Evolutionary conservation across 352 stramenopile genomes (phyloP).

Genomic region (Globisporangium radiosum): DNA sequence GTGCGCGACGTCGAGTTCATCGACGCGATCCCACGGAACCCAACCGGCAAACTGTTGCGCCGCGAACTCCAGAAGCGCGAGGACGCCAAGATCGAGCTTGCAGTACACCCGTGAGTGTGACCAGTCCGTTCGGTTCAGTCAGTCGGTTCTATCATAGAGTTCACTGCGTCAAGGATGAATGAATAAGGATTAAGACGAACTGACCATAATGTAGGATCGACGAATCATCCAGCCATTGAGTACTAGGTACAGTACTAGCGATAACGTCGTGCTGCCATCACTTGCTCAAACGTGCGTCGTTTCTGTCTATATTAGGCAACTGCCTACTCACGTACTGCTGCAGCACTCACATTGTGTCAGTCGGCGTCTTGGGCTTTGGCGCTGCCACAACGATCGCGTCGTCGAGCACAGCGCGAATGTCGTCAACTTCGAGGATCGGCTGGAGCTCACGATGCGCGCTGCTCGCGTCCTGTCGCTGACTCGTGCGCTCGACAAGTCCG

Average conservation of each 20-base stretch:
- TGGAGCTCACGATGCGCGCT: constrained; percentile 21
- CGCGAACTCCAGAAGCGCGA: constrained; percentile 58
- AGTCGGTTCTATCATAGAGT: too few relatives aligned
- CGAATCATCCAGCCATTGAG: too few relatives aligned
- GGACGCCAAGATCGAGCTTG: neutral
- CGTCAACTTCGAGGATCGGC: constrained; percentile 52
- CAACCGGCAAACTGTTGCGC: constrained; percentile 87
- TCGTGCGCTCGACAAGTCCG: constrained; percentile 44
- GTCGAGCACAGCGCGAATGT: constrained; percentile 52
- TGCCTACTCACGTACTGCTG: too few relatives aligned
- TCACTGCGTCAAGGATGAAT: too few relatives aligned
- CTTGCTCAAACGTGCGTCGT: too few relatives aligned
- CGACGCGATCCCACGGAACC: constrained; percentile 82
- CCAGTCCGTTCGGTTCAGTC: too few relatives aligned
- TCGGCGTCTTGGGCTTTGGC: neutral
- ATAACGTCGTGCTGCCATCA: too few relatives aligned
- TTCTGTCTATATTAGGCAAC: too few relatives aligned
- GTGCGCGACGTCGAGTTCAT: constrained; percentile 85
- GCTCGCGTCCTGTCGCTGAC: constrained; percentile 42
- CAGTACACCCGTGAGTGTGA: too few relatives aligned
- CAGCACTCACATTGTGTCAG: neutral
- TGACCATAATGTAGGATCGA: too few relatives aligned
- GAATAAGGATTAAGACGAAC: too few relatives aligned
- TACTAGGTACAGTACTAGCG: too few relatives aligned
- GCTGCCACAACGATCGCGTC: constrained; percentile 25